These are phyloP conservation scores for Metschnikowia noctiluminum DNA, from an alignment of 805 yeast genomes.

Conservation along the genomic window DNA sequence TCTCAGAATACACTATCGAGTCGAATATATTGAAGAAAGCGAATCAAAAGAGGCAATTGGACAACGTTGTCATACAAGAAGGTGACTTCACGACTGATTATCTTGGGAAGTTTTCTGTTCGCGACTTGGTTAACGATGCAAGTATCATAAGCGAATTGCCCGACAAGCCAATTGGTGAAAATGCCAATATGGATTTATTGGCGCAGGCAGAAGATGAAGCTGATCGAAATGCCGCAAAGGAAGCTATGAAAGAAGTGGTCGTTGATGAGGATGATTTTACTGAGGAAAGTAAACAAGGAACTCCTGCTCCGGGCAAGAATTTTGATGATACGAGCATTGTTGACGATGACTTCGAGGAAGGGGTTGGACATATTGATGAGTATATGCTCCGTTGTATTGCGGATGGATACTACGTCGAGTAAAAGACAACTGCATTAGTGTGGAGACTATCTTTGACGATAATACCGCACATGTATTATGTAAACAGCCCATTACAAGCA, in stretches of 20 bases:
- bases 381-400: constrained; percentile 92
- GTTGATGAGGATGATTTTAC: constrained; percentile 84
- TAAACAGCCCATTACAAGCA: too few species aligned
- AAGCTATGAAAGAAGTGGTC: constrained; percentile 81
- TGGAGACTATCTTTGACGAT: too few species aligned
- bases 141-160: constrained; percentile 34
- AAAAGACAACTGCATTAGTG: constrained; percentile 1
- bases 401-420: constrained; percentile 59
- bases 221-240: constrained; percentile 82
- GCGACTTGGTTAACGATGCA: constrained; percentile 74
- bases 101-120: constrained; percentile 80
- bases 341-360: constrained; percentile 51
- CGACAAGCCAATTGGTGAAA: constrained; percentile 40
- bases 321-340: constrained; percentile 25
- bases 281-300: constrained; percentile 38
- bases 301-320: constrained; percentile 30
- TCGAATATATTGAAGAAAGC: constrained; percentile 92
- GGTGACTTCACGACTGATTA: constrained; percentile 98
- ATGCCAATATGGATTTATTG: constrained; percentile 50
- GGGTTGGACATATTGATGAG: constrained; percentile 85
- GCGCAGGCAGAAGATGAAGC: constrained; percentile 96
- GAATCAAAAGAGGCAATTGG: constrained; percentile 89
- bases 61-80: constrained; percentile 92
- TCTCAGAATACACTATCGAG: constrained; percentile 93
- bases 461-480: constrained; percentile 1